Evolutionary conservation across 495 filamentous ascomycete species (phyloP).

Genomic region (Penicillium nucicola): DNA sequence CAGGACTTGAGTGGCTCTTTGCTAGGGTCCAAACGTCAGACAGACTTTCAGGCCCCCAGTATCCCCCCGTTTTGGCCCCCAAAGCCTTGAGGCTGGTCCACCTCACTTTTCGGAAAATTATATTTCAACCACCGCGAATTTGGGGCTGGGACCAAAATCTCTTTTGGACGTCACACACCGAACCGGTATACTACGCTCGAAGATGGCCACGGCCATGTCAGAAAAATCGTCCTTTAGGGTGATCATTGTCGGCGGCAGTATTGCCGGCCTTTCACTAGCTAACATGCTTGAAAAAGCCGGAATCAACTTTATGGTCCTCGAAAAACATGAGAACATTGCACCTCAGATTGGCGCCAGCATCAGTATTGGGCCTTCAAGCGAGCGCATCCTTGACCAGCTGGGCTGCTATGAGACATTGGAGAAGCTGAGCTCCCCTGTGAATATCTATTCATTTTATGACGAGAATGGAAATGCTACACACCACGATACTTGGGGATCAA

Average conservation of each 20-base stretch:
- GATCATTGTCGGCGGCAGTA: constrained; percentile 51
- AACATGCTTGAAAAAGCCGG: constrained; percentile 39
- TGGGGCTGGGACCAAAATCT: too few species aligned
- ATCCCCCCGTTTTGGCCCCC: too few species aligned
- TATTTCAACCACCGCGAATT: too few species aligned
- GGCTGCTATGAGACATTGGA: constrained; percentile 35
- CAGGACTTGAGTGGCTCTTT: too few species aligned
- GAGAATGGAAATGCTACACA: background rate
- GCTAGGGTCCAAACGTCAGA: too few species aligned
- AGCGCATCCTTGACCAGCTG: constrained; percentile 47
- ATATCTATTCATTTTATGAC: background rate
- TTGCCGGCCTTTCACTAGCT: constrained; percentile 48
- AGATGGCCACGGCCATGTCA: too few species aligned
- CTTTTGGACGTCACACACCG: too few species aligned
- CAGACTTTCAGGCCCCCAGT: too few species aligned
- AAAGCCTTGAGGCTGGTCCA: too few species aligned
- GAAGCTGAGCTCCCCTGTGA: background rate
- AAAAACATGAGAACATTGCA: constrained; percentile 32
- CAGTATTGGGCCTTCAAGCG: constrained; percentile 30
- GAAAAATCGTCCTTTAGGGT: constrained; percentile 29
- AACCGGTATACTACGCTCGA: too few species aligned
- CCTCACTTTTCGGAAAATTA: too few species aligned
- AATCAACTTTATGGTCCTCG: constrained; percentile 52
- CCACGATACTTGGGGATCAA: background rate
- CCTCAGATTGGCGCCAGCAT: constrained; percentile 42